Conservation (phyloP, 768 basidiomycete genomes). For the Phanerodontia chrysosporium region DNA sequence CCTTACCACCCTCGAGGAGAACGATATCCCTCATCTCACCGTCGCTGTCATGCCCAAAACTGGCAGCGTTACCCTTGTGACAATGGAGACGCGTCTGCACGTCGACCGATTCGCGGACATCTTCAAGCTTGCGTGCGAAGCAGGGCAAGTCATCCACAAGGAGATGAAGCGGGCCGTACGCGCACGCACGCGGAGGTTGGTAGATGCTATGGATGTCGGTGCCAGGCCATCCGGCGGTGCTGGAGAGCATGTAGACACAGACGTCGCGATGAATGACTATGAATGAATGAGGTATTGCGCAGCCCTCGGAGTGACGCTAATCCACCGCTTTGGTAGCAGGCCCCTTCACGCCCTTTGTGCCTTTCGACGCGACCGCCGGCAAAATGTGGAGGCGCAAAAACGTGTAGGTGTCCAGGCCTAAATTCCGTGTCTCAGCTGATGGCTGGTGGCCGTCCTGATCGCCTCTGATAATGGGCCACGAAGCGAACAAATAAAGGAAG, state of each 20-base stretch:
- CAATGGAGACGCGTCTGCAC: slow-evolving; percentile 92
- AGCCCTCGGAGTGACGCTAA: background rate
- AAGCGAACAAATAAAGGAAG: background rate
- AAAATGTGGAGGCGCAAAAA: background rate
- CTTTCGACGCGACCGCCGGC: background rate
- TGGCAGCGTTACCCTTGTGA: slow-evolving; percentile 81
- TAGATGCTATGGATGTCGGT: slow-evolving; percentile 55
- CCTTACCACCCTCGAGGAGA: slow-evolving; percentile 85
- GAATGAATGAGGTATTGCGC: slow-evolving; percentile 2
- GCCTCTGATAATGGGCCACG: background rate
- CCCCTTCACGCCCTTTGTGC: background rate
- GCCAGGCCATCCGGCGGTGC: slow-evolving; percentile 25
- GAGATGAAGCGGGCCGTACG: slow-evolving; percentile 81
- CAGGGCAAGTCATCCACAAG: slow-evolving; percentile 67
- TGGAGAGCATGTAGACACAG: slow-evolving; percentile 18
- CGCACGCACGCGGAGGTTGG: slow-evolving; percentile 56
- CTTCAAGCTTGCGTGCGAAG: slow-evolving; percentile 73
- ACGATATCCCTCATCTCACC: slow-evolving; percentile 82
- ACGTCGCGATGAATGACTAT: slow-evolving; percentile 20
- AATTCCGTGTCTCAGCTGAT: background rate
- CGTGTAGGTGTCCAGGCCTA: background rate
- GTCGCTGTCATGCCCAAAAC: slow-evolving; percentile 87
- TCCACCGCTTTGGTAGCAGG: background rate
- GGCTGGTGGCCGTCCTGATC: background rate
- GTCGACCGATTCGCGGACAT: slow-evolving; percentile 91